These are phyloP conservation scores for Candolleomyces efflorescens DNA, from an alignment of 768 basidiomycete genomes.

Conservation along the genomic window DNA sequence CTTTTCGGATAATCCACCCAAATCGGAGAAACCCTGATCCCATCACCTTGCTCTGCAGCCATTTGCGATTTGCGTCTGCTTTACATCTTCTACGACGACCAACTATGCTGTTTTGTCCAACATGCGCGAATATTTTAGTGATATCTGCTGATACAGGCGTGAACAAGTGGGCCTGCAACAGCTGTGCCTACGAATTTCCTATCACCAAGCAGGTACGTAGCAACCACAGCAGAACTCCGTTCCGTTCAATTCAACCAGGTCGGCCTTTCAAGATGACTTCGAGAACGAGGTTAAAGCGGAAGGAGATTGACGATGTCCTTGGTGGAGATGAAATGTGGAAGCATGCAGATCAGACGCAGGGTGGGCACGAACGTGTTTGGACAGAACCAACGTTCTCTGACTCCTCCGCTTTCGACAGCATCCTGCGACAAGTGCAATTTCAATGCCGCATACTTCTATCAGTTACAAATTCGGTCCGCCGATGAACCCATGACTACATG, in stretches of 20 bases:
- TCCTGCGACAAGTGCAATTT: conserved; percentile 79
- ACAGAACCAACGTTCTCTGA: not conserved
- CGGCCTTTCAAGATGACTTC: conserved; percentile 75
- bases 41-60: no score
- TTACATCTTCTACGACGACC: not conserved
- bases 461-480: conserved; percentile 92
- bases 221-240: no score
- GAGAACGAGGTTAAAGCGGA: conserved; percentile 79
- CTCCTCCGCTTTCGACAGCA: conserved; percentile 27
- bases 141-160: conserved; percentile 74
- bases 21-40: no score
- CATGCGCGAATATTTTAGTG: conserved; percentile 83
- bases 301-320: conserved; percentile 92
- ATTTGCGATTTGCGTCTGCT: not conserved
- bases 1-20: no score
- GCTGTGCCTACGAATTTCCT: conserved; percentile 94
- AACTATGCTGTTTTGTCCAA: conserved; percentile 90
- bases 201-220: conserved; percentile 71
- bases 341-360: conserved; percentile 84
- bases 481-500: conserved; percentile 87
- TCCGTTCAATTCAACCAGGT: not conserved
- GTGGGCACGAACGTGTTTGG: conserved; percentile 30
- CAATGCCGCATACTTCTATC: conserved; percentile 86
- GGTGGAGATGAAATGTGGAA: conserved; percentile 94
- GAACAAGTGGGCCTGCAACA: conserved; percentile 92